A percentile compares a stretch with the other conserved stretches of the same genome.
Conservation (phyloP, 805 yeast genomes). For the Grigorovia jiainica region DNA sequence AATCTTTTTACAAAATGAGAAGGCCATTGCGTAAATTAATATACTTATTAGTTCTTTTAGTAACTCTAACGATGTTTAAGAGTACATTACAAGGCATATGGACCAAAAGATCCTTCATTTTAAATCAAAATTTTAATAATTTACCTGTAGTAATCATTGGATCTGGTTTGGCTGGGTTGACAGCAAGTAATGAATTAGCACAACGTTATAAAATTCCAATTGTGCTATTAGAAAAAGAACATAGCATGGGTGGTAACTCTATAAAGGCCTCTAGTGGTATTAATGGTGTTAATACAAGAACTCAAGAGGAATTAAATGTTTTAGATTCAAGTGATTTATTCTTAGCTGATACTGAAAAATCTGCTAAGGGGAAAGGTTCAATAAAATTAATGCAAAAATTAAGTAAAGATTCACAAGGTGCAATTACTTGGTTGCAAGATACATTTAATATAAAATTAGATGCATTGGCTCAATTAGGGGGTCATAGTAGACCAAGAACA, state of each 20-base stretch:
- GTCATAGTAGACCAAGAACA: conserved; percentile 73
- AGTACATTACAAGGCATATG: background rate
- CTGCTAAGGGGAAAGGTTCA: conserved; percentile 57
- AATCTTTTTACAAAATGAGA: conserved; percentile 1
- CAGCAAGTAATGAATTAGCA: conserved; percentile 34
- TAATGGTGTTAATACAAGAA: conserved; percentile 57
- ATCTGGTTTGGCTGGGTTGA: conserved; percentile 48
- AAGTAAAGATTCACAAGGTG: conserved; percentile 52
- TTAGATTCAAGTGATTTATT: conserved; percentile 52
- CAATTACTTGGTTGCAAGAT: conserved; percentile 65
- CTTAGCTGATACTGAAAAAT: conserved; percentile 55
- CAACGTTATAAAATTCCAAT: conserved; percentile 34
- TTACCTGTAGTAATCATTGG: conserved; percentile 41
- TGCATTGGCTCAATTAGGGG: conserved; percentile 68
- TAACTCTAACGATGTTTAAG: background rate
- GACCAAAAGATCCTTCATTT: background rate
- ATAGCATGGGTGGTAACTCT: conserved; percentile 48
- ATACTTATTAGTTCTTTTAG: background rate
- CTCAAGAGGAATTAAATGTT: conserved; percentile 43
- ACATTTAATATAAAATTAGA: conserved; percentile 53
- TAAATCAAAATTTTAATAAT: background rate
- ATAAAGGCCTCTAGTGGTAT: conserved; percentile 56
- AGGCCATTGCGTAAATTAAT: conserved; percentile 2
- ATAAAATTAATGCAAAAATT: conserved; percentile 49
- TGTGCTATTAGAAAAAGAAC: conserved; percentile 40